Evolutionary conservation across 2,329 filamentous ascomycete species (phyloP).

Genomic region (Xylariales sp.): DNA sequence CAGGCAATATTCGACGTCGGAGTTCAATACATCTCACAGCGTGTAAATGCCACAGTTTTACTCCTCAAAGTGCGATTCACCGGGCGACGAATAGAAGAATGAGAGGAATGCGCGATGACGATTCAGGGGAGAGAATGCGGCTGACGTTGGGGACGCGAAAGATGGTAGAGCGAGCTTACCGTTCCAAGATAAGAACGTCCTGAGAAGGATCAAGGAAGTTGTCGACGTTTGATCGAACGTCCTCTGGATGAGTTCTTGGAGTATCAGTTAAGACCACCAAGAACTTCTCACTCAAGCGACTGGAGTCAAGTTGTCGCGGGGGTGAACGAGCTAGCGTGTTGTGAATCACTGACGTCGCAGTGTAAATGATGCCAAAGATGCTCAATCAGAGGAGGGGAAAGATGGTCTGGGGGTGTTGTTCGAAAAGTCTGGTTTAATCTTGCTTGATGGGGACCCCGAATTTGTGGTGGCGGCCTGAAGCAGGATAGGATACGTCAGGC

Average conservation of each 20-base stretch:
- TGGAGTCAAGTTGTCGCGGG: neutral
- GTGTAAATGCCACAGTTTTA: neutral
- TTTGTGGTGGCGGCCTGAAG: slow-evolving; percentile 9
- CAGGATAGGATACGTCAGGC: slow-evolving; percentile 11
- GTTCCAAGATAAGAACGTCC: slow-evolving; percentile 2
- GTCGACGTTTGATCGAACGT: no score
- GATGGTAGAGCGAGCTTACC: slow-evolving; percentile 1
- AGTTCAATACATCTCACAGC: neutral
- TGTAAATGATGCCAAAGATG: slow-evolving; percentile 5
- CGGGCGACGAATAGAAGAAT: neutral
- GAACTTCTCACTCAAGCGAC: neutral
- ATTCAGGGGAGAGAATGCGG: neutral
- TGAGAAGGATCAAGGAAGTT: neutral
- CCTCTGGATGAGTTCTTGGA: no score
- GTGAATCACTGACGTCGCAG: no score
- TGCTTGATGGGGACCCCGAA: slow-evolving; percentile 8
- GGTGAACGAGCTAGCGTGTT: no score
- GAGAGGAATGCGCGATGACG: slow-evolving; percentile 1
- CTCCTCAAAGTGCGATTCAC: neutral
- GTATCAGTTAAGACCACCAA: slow-evolving; percentile 13
- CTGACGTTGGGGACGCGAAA: neutral
- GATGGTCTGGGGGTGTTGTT: slow-evolving; percentile 8
- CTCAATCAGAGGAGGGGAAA: slow-evolving; percentile 4
- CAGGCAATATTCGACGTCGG: neutral
- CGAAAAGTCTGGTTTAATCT: slow-evolving; percentile 2